These are phyloP conservation scores for Turnera subulata DNA, from an alignment of 345 rosid genomes.

Conservation along the genomic window DNA sequence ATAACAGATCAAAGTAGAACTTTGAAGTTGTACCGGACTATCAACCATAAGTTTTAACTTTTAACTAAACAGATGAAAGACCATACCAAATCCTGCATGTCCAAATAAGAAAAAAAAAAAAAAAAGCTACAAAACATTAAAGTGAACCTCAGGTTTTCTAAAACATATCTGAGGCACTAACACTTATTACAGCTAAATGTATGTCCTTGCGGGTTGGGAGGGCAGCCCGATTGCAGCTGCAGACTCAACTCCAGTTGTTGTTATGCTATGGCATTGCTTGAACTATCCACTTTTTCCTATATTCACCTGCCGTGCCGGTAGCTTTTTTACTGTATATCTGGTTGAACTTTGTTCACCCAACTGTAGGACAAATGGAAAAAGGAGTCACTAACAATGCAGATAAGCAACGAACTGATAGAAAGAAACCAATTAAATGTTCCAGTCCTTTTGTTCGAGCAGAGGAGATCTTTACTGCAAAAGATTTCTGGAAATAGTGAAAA, in stretches of 20 bases:
- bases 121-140: neutral
- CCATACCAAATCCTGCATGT: too few species aligned
- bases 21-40: too few species aligned
- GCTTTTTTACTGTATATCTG: neutral
- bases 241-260: too few species aligned
- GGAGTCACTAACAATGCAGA: neutral
- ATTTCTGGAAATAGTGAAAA: neutral
- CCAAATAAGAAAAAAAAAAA: too few species aligned
- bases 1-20: too few species aligned
- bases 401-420: neutral
- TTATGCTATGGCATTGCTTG: too few species aligned
- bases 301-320: too few species aligned
- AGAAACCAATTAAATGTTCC: neutral
- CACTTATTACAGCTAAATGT: neutral
- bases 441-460: too few species aligned
- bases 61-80: neutral
- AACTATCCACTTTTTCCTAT: too few species aligned
- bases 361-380: neutral
- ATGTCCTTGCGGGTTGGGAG: neutral
- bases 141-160: neutral
- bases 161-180: neutral
- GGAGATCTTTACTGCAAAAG: too few species aligned
- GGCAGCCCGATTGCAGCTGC: neutral
- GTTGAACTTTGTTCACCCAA: conserved; percentile 12
- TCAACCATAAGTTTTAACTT: too few species aligned